These are phyloP conservation scores for Spergularia marina DNA, from an alignment of 148 eudicot species.

Conservation along the genomic window DNA sequence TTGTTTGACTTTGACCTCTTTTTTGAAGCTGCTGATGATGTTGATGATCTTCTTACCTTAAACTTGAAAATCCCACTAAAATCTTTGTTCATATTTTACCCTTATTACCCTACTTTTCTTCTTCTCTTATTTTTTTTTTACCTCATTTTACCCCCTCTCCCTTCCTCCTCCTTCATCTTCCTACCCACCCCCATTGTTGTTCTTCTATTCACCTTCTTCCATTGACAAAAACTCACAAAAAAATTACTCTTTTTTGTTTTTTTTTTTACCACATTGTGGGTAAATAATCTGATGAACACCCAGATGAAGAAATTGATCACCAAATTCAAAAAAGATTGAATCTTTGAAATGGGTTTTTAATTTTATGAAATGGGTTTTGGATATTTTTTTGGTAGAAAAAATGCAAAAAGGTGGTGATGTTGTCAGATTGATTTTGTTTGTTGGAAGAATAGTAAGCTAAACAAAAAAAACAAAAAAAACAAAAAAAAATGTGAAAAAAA, in stretches of 20 bases:
- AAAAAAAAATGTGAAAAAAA: conserved; percentile 20
- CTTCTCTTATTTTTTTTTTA: conserved; percentile 12
- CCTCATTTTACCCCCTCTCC: conserved; percentile 3
- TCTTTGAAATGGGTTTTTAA: conserved; percentile 27
- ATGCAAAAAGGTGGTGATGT: conserved; percentile 20
- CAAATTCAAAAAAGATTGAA: conserved; percentile 11
- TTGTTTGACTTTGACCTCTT: conserved; percentile 47
- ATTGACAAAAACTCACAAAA: background rate
- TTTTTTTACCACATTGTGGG: background rate
- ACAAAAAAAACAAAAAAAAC: background rate
- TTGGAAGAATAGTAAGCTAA: background rate
- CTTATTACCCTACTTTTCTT: too few relatives aligned
- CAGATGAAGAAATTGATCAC: conserved; percentile 16
- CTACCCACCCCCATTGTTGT: background rate
- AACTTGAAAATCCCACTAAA: conserved; percentile 36
- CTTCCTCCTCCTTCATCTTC: conserved; percentile 16
- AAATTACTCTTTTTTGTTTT: background rate
- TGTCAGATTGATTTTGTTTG: conserved; percentile 26
- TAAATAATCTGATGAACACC: conserved; percentile 7
- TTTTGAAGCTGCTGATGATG: conserved; percentile 31
- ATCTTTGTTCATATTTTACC: conserved; percentile 33
- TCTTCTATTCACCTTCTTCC: conserved; percentile 31
- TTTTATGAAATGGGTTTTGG: conserved; percentile 29
- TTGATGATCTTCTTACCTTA: conserved; percentile 40
- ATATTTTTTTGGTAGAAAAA: conserved; percentile 2